Percentiles rank a stretch among this genome's conserved stretches.
Conservation (phyloP, 306 rosid species). For the Rosa multiflora region DNA sequence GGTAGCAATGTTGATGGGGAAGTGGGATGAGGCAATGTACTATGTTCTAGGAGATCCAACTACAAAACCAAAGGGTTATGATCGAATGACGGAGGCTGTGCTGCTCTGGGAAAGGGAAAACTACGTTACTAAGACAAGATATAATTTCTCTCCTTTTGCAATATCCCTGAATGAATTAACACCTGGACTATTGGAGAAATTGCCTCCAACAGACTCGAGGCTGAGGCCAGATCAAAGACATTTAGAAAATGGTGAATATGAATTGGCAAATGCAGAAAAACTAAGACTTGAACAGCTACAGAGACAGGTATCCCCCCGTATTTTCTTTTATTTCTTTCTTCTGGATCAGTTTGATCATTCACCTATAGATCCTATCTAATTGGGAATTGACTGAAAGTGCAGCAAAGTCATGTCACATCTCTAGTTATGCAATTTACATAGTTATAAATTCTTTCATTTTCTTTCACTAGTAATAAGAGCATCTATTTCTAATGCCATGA, state of each 20-base stretch:
- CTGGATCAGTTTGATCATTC: background rate
- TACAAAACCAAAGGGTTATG: slow-evolving; percentile 90
- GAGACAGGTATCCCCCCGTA: slow-evolving; percentile 68
- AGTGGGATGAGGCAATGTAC: slow-evolving; percentile 99
- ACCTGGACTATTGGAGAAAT: slow-evolving; percentile 61
- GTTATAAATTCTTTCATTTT: background rate
- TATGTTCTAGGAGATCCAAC: slow-evolving; percentile 96
- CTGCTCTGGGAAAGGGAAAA: slow-evolving; percentile 90
- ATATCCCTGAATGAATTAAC: slow-evolving; percentile 86
- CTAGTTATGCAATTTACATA: slow-evolving; percentile 3
- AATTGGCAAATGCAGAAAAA: slow-evolving; percentile 87
- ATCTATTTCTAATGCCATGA: slow-evolving; percentile 20
- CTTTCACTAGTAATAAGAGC: slow-evolving; percentile 5
- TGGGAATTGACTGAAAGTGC: background rate
- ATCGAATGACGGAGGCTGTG: slow-evolving; percentile 96
- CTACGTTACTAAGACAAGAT: slow-evolving; percentile 71
- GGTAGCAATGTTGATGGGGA: slow-evolving; percentile 92
- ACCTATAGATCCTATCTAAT: background rate
- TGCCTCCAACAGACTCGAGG: slow-evolving; percentile 97
- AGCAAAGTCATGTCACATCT: background rate
- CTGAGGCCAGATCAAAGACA: slow-evolving; percentile 97
- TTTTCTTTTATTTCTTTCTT: background rate
- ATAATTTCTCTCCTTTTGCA: slow-evolving; percentile 91
- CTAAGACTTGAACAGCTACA: slow-evolving; percentile 93
- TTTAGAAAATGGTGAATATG: slow-evolving; percentile 94